A percentile compares a stretch with the other conserved stretches of the same genome.
phyloP scores from a whole-genome alignment of 1,284 basidiomycete genomes.

The Leccinum cinnamomeum region DNA sequence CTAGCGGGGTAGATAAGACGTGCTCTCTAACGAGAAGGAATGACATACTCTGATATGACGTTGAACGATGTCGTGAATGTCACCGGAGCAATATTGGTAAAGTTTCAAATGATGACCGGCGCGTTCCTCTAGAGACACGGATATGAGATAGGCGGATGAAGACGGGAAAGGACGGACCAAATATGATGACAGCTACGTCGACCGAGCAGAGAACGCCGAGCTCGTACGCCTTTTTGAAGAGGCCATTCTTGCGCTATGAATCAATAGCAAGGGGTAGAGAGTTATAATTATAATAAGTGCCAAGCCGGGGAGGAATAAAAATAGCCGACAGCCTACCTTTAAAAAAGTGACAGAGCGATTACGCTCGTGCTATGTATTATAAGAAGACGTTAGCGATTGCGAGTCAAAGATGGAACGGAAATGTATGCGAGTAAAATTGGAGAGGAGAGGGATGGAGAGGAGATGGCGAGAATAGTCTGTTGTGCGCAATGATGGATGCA shows the following conservation, averaged over 20 bases:
- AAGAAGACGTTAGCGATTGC: conserved; percentile 27
- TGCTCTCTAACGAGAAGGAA: background rate
- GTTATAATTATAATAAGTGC: conserved; percentile 37
- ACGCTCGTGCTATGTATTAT: conserved; percentile 73
- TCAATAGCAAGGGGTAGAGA: conserved; percentile 33
- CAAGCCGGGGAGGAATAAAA: conserved; percentile 49
- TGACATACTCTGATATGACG: conserved; percentile 46
- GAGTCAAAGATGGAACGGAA: conserved; percentile 34
- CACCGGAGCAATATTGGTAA: conserved; percentile 61
- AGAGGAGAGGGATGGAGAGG: conserved; percentile 16
- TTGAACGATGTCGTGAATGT: conserved; percentile 52
- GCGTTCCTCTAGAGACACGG: conserved; percentile 45
- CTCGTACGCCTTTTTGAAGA: conserved; percentile 91
- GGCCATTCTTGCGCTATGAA: conserved; percentile 76
- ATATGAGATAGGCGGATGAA: conserved; percentile 1
- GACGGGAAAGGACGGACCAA: conserved; percentile 40
- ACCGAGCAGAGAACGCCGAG: conserved; percentile 72
- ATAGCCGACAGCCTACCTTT: conserved; percentile 63
- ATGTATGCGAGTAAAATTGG: conserved; percentile 31
- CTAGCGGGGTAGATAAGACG: conserved; percentile 30
- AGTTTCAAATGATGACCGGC: conserved; percentile 58
- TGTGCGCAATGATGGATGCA: conserved; percentile 20
- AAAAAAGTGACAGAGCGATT: conserved; percentile 90
- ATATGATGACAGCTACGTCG: conserved; percentile 62
- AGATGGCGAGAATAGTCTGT: conserved; percentile 31